phyloP scores from a whole-genome alignment of 768 basidiomycete species.

The Royoungia palumana region DNA sequence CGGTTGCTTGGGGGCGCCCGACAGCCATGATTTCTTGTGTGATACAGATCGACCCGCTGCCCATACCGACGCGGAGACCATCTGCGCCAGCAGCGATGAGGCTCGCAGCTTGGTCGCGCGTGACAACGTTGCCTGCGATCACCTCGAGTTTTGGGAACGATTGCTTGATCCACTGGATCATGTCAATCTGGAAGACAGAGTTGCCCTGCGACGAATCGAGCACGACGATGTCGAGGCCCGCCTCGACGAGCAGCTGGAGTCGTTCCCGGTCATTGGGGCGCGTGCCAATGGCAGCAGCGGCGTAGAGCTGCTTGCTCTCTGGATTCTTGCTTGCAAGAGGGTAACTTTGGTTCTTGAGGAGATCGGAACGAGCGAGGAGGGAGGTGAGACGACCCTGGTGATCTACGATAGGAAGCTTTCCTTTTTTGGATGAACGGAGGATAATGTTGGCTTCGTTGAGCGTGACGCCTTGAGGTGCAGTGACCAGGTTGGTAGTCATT shows the following conservation, averaged over 20 bases:
- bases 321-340: conserved; percentile 92
- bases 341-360: conserved; percentile 96
- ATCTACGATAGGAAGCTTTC: conserved; percentile 89
- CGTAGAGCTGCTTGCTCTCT: conserved; percentile 90
- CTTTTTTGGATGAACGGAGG: conserved; percentile 95
- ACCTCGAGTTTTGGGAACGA: conserved; percentile 86
- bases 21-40: conserved; percentile 99
- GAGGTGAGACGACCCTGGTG: conserved; percentile 61
- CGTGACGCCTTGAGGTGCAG: conserved; percentile 84
- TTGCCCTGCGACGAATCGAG: conserved; percentile 98
- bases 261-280: conserved; percentile 85
- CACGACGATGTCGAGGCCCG: conserved; percentile 92
- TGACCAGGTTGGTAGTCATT: conserved; percentile 89
- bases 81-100: conserved; percentile 95
- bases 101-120: conserved; percentile 92
- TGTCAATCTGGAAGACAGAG: conserved; percentile 89
- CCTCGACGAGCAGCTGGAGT: conserved; percentile 81
- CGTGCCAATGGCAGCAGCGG: conserved; percentile 94
- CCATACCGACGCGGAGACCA: conserved; percentile 96
- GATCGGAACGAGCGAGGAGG: conserved; percentile 93
- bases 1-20: conserved; percentile 95
- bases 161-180: conserved; percentile 90
- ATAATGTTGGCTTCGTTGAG: conserved; percentile 90
- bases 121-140: conserved; percentile 97
- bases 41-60: conserved; percentile 97